Evolutionary conservation across 176 grass and related monocot genomes (phyloP).

Genomic region (Oryza glumipatula): DNA sequence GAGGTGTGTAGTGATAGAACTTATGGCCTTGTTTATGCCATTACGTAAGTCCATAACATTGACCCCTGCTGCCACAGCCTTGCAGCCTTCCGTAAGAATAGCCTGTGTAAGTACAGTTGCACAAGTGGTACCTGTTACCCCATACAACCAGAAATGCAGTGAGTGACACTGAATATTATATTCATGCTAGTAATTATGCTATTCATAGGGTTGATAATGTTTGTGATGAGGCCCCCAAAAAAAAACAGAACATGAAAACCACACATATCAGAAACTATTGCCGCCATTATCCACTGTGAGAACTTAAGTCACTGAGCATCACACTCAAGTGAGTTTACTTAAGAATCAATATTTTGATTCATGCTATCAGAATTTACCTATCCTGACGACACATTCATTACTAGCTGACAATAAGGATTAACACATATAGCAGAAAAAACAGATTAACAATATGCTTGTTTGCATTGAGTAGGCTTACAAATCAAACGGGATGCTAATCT

Average conservation of each 20-base stretch:
- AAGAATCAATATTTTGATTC: not conserved
- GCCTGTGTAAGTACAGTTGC: slow-evolving; percentile 93
- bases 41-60: slow-evolving; percentile 90
- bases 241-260: not conserved
- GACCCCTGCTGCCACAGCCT: slow-evolving; percentile 83
- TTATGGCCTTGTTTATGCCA: slow-evolving; percentile 86
- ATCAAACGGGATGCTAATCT: not conserved
- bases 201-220: not conserved
- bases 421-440: not conserved
- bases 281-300: not conserved
- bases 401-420: slow-evolving; percentile 1
- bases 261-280: not conserved
- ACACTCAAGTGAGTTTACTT: not conserved
- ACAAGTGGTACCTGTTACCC: slow-evolving; percentile 84
- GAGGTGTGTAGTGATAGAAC: slow-evolving; percentile 67
- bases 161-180: slow-evolving; percentile 13
- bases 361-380: not conserved
- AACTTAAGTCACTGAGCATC: not conserved
- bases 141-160: slow-evolving; percentile 27
- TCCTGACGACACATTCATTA: not conserved
- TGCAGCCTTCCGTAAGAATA: slow-evolving; percentile 90
- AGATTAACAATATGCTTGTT: not conserved
- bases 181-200: not conserved
- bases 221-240: too few relatives aligned
- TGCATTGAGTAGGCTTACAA: not conserved